Evolutionary conservation across 345 rosid genomes (phyloP).

Genomic region (Iberis pinnata): DNA sequence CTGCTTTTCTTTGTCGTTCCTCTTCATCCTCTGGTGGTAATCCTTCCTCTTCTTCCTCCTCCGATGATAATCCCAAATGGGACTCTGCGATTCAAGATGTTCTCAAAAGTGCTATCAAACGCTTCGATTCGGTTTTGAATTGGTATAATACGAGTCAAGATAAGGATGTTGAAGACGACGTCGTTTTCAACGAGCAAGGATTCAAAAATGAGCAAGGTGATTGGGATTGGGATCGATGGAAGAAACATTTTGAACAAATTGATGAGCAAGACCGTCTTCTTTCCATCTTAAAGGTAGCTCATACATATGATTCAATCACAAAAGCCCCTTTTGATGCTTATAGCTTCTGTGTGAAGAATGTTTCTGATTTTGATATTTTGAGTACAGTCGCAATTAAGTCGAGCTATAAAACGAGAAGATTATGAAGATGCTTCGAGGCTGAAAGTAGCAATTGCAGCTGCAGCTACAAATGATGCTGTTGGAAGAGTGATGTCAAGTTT

Average conservation of each 20-base stretch:
- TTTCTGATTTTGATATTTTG: not conserved
- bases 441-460: conserved; percentile 91
- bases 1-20: conserved; percentile 37
- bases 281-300: conserved; percentile 54
- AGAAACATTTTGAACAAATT: conserved; percentile 63
- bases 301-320: too few species aligned
- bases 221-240: conserved; percentile 95
- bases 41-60: conserved; percentile 25
- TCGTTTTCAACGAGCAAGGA: conserved; percentile 2
- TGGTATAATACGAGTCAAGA: conserved; percentile 25
- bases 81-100: conserved; percentile 50
- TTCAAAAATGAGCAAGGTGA: conserved; percentile 24
- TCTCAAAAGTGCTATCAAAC: conserved; percentile 41
- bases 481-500: conserved; percentile 61
- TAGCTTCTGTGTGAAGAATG: not conserved
- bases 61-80: conserved; percentile 42
- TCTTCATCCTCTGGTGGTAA: conserved; percentile 39
- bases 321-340: too few species aligned
- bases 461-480: conserved; percentile 64
- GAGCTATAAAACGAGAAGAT: conserved; percentile 58
- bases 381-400: conserved; percentile 55
- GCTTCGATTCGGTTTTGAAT: conserved; percentile 47
- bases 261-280: conserved; percentile 78
- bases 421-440: conserved; percentile 75
- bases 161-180: conserved; percentile 15